Evolutionary conservation across 139 green algal genomes (phyloP), one percentile per base, ranked within the genome.

Genomic region (Auxenochlorella protothecoides): DNA sequence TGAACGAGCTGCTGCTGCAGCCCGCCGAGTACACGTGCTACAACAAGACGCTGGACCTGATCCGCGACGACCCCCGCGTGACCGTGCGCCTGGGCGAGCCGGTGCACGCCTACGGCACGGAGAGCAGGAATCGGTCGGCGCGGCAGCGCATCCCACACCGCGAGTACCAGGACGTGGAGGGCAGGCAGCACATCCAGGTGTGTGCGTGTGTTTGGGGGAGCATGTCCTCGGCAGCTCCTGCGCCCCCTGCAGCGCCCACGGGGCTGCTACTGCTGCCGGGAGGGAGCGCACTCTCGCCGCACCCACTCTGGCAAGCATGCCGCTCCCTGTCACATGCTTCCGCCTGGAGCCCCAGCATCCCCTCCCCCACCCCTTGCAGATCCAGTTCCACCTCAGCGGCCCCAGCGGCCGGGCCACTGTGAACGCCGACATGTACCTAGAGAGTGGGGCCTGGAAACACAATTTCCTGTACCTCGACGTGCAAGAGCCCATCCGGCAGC

Each of bases 131-230:
- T 83, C 84, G 93, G 5, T 83, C 90, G 53, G 88, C 87, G 44
- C 81, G 93, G 62, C 93, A 98, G 75, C 84, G 89, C 69, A 95
- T 97, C 55, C 90, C 89, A 3, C 87, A 98, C 78, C 79, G 87
- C 63, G 81, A 90, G 53, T 97, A 92, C 81, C 92, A 85, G 68
- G 92, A 97, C 69, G 68, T 68, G 10, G 81, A 87, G 59, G 93
- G 93, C 3, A 76, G 79, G 10, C 88, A 97, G 79, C 93, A 96
- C 66, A 77, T 94, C 55, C 86, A 91, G 84, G 91, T 94, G 60
- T 70, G 79, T 59, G 59, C 59, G 6, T 68, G 7, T 51, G 27
- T 44, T 44, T 1, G 27, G 27, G 27, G 27, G 27, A 44, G 27
- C 27, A 44, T 44, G 27, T 44, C 27, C 27, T 44, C 27, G 1